Evolutionary conservation across 345 rosid species (phyloP), one percentile per base, ranked within the genome.

Genomic region (Dovyalis caffra): DNA sequence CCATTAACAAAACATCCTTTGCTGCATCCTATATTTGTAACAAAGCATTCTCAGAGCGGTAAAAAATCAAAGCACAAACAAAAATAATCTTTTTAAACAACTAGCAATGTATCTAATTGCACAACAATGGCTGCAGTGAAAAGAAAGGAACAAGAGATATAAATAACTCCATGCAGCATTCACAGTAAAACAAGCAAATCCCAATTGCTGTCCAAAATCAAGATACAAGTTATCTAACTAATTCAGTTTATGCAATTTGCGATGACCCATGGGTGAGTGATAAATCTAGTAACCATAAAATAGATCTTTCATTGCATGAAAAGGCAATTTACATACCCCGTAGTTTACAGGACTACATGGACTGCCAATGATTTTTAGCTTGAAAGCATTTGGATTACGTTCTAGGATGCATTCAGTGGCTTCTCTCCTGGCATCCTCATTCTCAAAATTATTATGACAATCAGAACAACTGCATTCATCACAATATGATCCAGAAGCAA

Each of bases 311-410:
- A 25, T 8, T 31, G 61, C 8, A 61, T 34, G 53, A 37, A 75
- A 47, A 62, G 40, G 53, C 8, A 34, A 33, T 66, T 53, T 25
- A 64, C 83, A 49, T 73, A 87, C 93, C 87, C 43, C 72, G 40
- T 71, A 21, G 65, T 74, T 68, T 71, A 61, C 70, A 68, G 73
- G 15, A 71, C 65, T 45, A 45, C 65, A 68, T 21, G 49, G 72
- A 72, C 66, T 71, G 74, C 32, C 49, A 38, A 40, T 62, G 73
- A 73, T 70, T 73, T 76, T 86, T 49, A 72, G 84, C 45, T 64
- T 70, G 81, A 87, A 87, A 14, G 89, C 90, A 38, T 81, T 76
- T 53, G 89, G 87, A 14, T 85, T 85, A n/a, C 86, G 86, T 74
- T 71, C 79, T 23, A 87, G 47, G 68, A 85, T 80, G 58, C 38